Percentiles rank a stretch among this genome's conserved stretches.
Evolutionary conservation across 257 asterid genomes (phyloP).

Genomic region (Vinca minor): DNA sequence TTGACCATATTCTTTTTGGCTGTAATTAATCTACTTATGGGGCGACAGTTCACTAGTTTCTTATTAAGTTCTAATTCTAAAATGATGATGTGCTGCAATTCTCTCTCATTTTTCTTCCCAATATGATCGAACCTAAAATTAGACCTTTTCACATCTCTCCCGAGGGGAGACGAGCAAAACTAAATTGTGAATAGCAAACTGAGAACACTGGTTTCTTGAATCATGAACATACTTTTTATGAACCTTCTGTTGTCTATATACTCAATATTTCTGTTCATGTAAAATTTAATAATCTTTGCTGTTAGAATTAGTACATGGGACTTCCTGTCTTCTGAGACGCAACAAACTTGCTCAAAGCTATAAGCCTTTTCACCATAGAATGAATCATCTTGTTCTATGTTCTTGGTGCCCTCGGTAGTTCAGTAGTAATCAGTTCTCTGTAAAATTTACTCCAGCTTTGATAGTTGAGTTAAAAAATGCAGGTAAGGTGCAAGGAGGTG

Average conservation of each 20-base stretch:
- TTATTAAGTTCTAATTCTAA: background rate
- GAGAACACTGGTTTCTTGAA: too few relatives aligned
- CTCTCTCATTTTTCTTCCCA: background rate
- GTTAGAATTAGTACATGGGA: background rate
- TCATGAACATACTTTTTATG: background rate
- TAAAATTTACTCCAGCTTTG: slow-evolving; percentile 2
- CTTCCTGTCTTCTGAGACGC: background rate
- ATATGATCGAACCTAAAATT: background rate
- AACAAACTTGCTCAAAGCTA: background rate
- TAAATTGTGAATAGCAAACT: background rate
- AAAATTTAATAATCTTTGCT: background rate
- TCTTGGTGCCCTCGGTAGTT: slow-evolving; percentile 6
- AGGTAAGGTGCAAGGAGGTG: slow-evolving; percentile 87
- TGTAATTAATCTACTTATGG: background rate
- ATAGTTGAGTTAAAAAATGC: slow-evolving; percentile 23
- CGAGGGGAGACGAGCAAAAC: background rate
- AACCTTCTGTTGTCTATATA: background rate
- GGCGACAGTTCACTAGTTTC: background rate
- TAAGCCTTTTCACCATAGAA: background rate
- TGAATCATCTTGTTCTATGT: background rate
- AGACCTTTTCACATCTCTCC: background rate
- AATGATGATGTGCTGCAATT: background rate
- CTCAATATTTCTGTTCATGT: background rate
- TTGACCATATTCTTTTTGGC: background rate
- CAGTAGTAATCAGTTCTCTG: background rate